phyloP scores from a whole-genome alignment of 1,284 basidiomycete genomes.

The Cryptococcus amylolentus region DNA sequence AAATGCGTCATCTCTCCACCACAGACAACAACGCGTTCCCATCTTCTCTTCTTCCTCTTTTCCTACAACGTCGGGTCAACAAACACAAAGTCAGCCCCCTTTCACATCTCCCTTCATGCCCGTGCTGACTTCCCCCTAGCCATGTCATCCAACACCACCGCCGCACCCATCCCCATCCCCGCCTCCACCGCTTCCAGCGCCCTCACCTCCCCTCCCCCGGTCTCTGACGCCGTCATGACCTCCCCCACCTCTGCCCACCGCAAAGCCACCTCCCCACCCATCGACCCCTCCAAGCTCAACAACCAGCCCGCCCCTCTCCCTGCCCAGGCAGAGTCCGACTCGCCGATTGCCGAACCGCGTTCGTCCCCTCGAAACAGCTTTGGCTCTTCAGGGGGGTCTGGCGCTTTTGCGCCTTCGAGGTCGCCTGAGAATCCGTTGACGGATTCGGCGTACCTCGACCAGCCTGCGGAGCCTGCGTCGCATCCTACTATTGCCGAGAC shows the following conservation, averaged over 20 bases:
- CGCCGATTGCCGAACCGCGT: conserved; percentile 3
- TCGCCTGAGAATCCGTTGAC: neutral
- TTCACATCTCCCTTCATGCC: too few species aligned
- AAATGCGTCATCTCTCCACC: too few species aligned
- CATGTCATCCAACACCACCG: neutral
- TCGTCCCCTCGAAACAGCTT: conserved; percentile 15
- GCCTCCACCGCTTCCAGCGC: neutral
- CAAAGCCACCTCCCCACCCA: conserved; percentile 25
- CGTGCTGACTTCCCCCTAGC: too few species aligned
- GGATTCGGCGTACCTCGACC: conserved; percentile 38
- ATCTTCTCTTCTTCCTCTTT: too few species aligned
- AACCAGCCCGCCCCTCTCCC: conserved; percentile 34
- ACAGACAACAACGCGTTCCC: too few species aligned
- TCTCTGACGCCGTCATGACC: neutral
- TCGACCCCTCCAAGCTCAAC: conserved; percentile 43
- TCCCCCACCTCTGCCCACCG: neutral
- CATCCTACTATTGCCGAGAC: conserved; percentile 47
- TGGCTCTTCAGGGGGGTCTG: neutral
- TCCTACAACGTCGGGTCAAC: too few species aligned
- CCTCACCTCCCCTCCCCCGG: neutral
- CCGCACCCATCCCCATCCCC: neutral
- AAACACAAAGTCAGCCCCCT: too few species aligned
- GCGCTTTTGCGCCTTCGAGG: neutral
- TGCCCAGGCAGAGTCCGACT: neutral
- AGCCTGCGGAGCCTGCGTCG: conserved; percentile 21